These are phyloP conservation scores for Decorospora gaudefroyi DNA, from an alignment of 2,329 filamentous ascomycete genomes.

Conservation along the genomic window DNA sequence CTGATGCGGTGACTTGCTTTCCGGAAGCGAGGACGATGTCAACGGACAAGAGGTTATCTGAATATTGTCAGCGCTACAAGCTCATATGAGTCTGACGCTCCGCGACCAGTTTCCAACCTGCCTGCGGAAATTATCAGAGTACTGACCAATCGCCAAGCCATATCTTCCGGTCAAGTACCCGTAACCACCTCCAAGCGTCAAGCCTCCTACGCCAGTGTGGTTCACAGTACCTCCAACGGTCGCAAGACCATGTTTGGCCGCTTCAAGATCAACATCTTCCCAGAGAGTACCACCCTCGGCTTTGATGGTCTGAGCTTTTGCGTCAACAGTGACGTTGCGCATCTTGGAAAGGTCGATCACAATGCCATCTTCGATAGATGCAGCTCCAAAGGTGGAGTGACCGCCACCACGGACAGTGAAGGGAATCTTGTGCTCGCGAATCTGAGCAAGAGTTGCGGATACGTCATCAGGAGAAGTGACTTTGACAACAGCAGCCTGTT, in stretches of 20 bases:
- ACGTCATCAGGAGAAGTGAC: slow-evolving; percentile 27
- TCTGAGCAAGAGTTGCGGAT: slow-evolving; percentile 29
- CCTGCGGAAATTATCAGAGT: background rate
- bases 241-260: slow-evolving; percentile 58
- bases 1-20: slow-evolving; percentile 41
- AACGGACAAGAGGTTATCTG: slow-evolving; percentile 47
- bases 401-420: slow-evolving; percentile 61
- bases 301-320: slow-evolving; percentile 51
- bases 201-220: slow-evolving; percentile 65
- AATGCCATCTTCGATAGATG: slow-evolving; percentile 58
- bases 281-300: slow-evolving; percentile 60
- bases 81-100: background rate
- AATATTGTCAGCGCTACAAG: background rate
- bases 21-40: slow-evolving; percentile 46
- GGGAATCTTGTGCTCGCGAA: slow-evolving; percentile 47
- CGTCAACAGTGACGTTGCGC: slow-evolving; percentile 56
- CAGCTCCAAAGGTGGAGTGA: slow-evolving; percentile 59
- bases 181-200: slow-evolving; percentile 61
- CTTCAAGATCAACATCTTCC: slow-evolving; percentile 60
- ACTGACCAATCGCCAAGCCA: slow-evolving; percentile 59
- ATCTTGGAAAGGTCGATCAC: slow-evolving; percentile 61
- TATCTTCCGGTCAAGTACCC: slow-evolving; percentile 60
- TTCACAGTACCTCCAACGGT: slow-evolving; percentile 66
- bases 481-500: slow-evolving; percentile 31
- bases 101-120: background rate